Evolutionary conservation across 1,284 basidiomycete species (phyloP).

Genomic region (Pseudozyma tsukubaensis): DNA sequence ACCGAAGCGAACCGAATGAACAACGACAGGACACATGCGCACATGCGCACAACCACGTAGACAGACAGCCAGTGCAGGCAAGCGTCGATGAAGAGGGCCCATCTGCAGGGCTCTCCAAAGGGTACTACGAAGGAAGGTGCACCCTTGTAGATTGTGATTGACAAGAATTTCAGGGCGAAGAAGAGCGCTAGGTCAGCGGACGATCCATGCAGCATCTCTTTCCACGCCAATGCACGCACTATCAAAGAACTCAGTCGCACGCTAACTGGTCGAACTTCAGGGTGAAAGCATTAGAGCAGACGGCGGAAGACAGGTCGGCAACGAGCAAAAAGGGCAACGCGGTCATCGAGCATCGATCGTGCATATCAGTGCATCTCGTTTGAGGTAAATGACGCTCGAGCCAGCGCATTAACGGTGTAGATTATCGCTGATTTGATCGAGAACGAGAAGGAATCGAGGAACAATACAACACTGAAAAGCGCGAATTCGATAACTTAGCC

Average conservation of each 20-base stretch:
- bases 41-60: conserved; percentile 6
- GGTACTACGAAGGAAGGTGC: too few species aligned
- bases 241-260: not conserved
- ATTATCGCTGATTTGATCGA: too few species aligned
- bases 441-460: too few species aligned
- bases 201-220: conserved; percentile 16
- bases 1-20: conserved; percentile 29
- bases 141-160: not conserved
- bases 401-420: conserved; percentile 9
- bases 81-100: conserved; percentile 7
- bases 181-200: conserved; percentile 16
- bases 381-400: conserved; percentile 10
- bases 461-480: not conserved
- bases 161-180: not conserved
- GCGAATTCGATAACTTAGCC: not conserved
- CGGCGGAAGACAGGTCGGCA: not conserved
- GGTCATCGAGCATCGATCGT: conserved; percentile 47
- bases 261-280: not conserved
- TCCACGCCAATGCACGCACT: conserved; percentile 1
- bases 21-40: conserved; percentile 4
- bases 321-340: conserved; percentile 1
- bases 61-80: not conserved
- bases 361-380: conserved; percentile 28
- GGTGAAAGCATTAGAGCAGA: not conserved
- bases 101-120: too few species aligned